These are phyloP conservation scores for Apiospora arundinis DNA, from an alignment of 2,329 filamentous ascomycete species.

Conservation along the genomic window DNA sequence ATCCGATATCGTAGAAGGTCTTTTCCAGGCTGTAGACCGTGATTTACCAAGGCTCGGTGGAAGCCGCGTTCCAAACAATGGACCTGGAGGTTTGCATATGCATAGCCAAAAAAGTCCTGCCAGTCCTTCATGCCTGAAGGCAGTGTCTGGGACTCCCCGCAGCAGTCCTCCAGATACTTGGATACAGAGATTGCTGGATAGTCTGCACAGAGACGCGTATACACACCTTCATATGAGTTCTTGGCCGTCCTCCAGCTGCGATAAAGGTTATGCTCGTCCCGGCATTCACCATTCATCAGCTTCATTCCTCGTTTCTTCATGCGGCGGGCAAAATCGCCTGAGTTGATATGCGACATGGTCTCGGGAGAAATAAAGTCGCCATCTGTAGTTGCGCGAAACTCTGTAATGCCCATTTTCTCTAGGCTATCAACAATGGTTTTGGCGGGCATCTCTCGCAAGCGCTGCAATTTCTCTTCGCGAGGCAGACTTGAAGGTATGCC, in stretches of 20 bases:
- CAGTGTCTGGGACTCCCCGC: background rate
- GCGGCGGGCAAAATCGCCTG: constrained; percentile 23
- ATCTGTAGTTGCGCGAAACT: constrained; percentile 26
- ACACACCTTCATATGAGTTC: constrained; percentile 23
- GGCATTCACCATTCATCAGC: constrained; percentile 27
- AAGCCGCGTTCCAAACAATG: constrained; percentile 26
- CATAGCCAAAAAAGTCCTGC: constrained; percentile 25
- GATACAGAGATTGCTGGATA: constrained; percentile 21
- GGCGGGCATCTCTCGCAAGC: constrained; percentile 14
- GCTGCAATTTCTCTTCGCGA: constrained; percentile 16
- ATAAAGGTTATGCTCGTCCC: constrained; percentile 26
- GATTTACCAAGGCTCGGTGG: constrained; percentile 20
- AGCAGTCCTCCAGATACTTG: constrained; percentile 21
- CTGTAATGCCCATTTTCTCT: constrained; percentile 24
- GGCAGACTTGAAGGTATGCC: constrained; percentile 20
- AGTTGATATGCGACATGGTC: constrained; percentile 23
- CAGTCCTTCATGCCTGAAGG: constrained; percentile 23
- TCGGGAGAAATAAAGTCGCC: constrained; percentile 21
- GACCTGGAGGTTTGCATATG: constrained; percentile 26
- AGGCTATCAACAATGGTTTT: constrained; percentile 22
- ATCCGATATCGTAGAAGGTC: constrained; percentile 27
- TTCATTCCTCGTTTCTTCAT: constrained; percentile 27
- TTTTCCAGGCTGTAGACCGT: constrained; percentile 23
- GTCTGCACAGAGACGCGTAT: constrained; percentile 24
- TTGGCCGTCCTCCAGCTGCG: constrained; percentile 23